Evolutionary conservation across 2,329 filamentous ascomycete genomes (phyloP), one percentile per base, ranked within the genome.

Genomic region (Nemania serpens): DNA sequence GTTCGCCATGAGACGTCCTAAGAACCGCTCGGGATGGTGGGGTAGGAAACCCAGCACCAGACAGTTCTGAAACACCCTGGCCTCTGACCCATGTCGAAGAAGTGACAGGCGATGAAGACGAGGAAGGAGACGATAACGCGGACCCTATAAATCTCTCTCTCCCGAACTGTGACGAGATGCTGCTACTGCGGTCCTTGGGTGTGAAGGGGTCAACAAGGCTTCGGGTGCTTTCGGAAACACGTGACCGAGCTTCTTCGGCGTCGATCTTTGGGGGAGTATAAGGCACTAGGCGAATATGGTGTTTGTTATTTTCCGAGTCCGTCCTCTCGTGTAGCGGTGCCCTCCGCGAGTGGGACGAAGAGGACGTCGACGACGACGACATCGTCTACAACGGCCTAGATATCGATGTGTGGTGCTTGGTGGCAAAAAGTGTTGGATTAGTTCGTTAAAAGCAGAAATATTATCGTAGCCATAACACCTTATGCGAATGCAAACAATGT

Each of bases 221-320:
- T 48, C 59, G 63, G 25, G 61, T 22, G 29, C 50, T 58, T 62
- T 63, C 61, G 12, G 58, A 41, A 54, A 48, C 66, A 60, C 66
- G 66, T 61, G 69, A 68, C 39, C 49, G 64, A 41, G 61, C 50
- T 50, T 66, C 61, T 58, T 70, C 70, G 55, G 62, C 62, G 50
- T 75, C 74, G 22, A 67, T 72, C 50, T 76, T 75, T 7, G 79
- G 78, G 46, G 80, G 80, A 20, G 79, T 78, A 65, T 82, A 82
- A 18, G 80, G 79, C 51, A 83, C 81, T 57, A 82, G 67, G 51
- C 81, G 79, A 67, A 83, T 82, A 61, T 76, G 75, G 43, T 75
- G 72, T 41, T 65, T 71, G 66, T 76, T 80, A 67, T 74, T 76
- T 67, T 79, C 76, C 62, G 79, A 78, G 33, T 73, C 74, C 39